Base-by-base conservation (phyloP, 2,329 filamentous ascomycete genomes). In the Ophiocordyceps australis region DNA sequence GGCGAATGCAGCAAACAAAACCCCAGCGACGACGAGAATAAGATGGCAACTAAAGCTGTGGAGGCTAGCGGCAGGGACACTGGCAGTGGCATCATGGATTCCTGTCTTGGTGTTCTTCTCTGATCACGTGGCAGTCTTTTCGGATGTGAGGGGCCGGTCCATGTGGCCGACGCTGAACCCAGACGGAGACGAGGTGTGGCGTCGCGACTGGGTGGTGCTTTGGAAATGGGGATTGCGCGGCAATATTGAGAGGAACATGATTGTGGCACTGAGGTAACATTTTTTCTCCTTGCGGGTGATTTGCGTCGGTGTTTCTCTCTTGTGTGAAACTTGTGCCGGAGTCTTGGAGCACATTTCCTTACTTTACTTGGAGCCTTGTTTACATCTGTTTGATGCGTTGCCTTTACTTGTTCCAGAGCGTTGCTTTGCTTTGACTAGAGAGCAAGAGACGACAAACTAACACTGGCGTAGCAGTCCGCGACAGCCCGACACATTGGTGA, bases 91-190 rank as follows among this genome's bases (percentile, higher is more conserved):
- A 26, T 63, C 66, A 14, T 75, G 72, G 65, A 46, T 75, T 14
- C 73, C 73, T 1, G 60, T 67, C 10, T 50, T 67, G 25, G 59
- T 72, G 30, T 66, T 64, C 45, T 61, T 76, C 51, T 67, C 74
- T 38, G 52, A 62, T 18, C 57, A 71, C 38, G 59, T 77, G 20
- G 65, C 61, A 14, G 65, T 72, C 35, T 32, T 73, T 23, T 62
- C 61, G 4, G 50, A 54, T 30, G 64, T 78, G 31, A 56, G 57
- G 19, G 73, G 73, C 3, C 47, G 57, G 13, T 82, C 75, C 13
- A 89, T 89, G 80, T 75, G 75, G 28, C 80, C 80, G 2, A 75
- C 72, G 32, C 54, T 86, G 28, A 85, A 85, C 40, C 57, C 69
- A 30, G 64, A 73, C 27, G 72, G 59, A 39, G 57, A 74, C 41